Evolutionary conservation across 176 grass and related monocot genomes (phyloP).

Genomic region (Hsuehochloa calcarea): DNA sequence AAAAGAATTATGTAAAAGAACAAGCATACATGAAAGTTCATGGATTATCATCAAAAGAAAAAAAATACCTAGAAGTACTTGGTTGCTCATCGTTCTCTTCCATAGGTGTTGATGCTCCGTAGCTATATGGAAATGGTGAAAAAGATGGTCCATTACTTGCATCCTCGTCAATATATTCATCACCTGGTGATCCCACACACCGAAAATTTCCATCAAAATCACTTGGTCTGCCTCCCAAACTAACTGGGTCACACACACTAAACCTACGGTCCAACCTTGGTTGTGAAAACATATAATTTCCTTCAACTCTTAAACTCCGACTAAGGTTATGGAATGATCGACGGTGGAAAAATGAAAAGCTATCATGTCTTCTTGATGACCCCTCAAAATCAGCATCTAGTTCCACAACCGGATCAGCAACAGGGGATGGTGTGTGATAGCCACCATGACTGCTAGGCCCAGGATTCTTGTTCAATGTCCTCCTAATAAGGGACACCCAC

Average conservation of each 20-base stretch:
- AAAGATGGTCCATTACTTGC: constrained; percentile 28
- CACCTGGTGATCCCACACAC: constrained; percentile 52
- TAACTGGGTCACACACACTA: constrained; percentile 71
- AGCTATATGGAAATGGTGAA: constrained; percentile 65
- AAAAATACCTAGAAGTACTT: constrained; percentile 61
- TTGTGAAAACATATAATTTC: constrained; percentile 43
- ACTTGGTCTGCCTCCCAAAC: constrained; percentile 61
- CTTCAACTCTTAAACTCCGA: constrained; percentile 72
- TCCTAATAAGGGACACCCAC: constrained; percentile 87
- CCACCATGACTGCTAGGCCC: constrained; percentile 41
- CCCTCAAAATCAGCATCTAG: constrained; percentile 91
- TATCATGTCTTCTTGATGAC: constrained; percentile 54
- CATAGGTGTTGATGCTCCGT: constrained; percentile 35
- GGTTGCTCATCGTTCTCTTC: constrained; percentile 51
- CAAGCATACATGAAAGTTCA: neutral
- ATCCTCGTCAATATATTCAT: constrained; percentile 54
- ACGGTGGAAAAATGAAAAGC: constrained; percentile 58
- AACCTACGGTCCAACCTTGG: constrained; percentile 75
- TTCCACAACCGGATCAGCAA: constrained; percentile 75
- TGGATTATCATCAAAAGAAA: neutral
- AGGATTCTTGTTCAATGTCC: constrained; percentile 70
- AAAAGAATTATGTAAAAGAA: neutral
- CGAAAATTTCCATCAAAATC: constrained; percentile 67
- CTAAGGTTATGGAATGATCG: constrained; percentile 81
- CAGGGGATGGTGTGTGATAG: constrained; percentile 64